Base-by-base conservation (phyloP, 2,329 filamentous ascomycete genomes). In the Trichoderma oligosporum region DNA sequence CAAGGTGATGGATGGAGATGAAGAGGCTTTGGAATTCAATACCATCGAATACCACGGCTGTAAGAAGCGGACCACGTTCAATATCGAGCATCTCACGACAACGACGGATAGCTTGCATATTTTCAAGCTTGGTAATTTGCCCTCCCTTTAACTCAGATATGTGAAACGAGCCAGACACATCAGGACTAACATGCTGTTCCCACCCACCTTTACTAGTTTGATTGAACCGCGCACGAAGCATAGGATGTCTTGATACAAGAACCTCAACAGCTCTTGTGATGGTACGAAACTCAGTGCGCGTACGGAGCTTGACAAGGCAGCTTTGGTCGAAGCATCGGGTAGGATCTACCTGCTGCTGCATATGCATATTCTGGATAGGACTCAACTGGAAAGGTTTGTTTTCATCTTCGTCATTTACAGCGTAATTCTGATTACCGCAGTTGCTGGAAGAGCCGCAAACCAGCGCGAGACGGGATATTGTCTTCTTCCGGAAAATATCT, bases 1-100 rank as follows among this genome's bases (percentile, higher is more conserved):
- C 60, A 2, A 63, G 27, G 27, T 63, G 61, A 14, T 63, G 61
- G 16, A 56, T 29, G 4, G 54, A 31, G 12, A 56, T 12, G 14
- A 56, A 56, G 11, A 56, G 35, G 2, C 12, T 54, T 24, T 41
- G 16, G 16, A 14, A 3, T 4, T 24, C 20, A 11, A 14, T 9
- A 20, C 22, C 25, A 25, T 20, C 5, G 22, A 49, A 39, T 4
- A 48, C 33, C 8, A 33, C 45, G 3, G 54, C 54, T 5, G 54
- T 22, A 11, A 56, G 12, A n/a, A 49, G 31, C 14, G 54, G 54
- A 8, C 54, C 54, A 16, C 14, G 25, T 16, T 41, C 33, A 9
- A 49, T 56, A 31, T 56, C 20, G 25, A 56, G 33, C 3, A 4
- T 20, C 4, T 41, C 7, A 6, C 54, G 35, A 27, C 27, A 44